phyloP scores from a whole-genome alignment of 371 early-diverging fungal species.

The Encephalitozoon intestinalis region DNA sequence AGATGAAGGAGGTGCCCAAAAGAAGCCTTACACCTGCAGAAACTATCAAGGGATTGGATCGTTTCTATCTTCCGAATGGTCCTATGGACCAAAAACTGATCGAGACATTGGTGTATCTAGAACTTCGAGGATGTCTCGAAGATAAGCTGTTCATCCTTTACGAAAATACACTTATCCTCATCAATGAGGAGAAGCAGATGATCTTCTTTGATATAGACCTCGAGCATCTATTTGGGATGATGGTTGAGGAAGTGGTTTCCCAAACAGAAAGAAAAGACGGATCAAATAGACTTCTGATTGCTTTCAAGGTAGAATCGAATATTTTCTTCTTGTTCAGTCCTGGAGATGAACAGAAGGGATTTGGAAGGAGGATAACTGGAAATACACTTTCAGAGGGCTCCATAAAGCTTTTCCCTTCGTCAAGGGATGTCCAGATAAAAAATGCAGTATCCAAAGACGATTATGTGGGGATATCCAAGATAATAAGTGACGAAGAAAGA shows the following conservation, averaged over 20 bases:
- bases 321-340: background rate
- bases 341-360: background rate
- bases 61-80: background rate
- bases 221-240: background rate
- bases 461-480: background rate
- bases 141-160: background rate
- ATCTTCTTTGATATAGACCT: background rate
- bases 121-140: background rate
- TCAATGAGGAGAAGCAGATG: background rate
- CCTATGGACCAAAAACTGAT: background rate
- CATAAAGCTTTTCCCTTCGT: background rate
- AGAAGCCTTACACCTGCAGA: background rate
- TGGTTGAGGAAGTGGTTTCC: background rate
- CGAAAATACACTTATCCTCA: background rate
- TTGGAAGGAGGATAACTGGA: background rate
- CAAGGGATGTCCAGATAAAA: background rate
- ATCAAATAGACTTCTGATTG: background rate
- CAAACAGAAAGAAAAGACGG: background rate
- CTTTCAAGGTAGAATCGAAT: background rate
- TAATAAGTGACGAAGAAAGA: constrained; percentile 1
- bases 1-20: background rate
- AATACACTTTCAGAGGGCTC: background rate
- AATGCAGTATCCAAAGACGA: background rate
- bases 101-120: background rate
- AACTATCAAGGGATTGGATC: background rate